Evolutionary conservation across 768 basidiomycete genomes (phyloP).

Genomic region (Podaxis rugospora): DNA sequence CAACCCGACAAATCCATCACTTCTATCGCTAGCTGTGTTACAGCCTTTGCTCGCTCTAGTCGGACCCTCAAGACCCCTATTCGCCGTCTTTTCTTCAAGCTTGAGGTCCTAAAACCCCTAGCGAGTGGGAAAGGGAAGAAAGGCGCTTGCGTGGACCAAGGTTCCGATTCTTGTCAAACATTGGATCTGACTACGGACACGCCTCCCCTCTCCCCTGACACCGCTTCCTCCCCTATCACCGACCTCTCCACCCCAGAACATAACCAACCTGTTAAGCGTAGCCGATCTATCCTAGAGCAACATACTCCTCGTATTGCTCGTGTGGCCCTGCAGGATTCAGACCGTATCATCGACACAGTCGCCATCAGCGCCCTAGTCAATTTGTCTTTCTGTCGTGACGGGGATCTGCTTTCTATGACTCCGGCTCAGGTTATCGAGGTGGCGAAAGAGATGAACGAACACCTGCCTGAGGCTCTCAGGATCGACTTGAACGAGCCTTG

Average conservation of each 20-base stretch:
- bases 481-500: conserved; percentile 35
- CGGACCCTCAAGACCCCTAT: conserved; percentile 24
- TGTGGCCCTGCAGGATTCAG: conserved; percentile 60
- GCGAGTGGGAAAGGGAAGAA: conserved; percentile 22
- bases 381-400: conserved; percentile 70
- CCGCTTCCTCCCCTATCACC: neutral
- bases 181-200: neutral
- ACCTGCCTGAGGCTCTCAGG: conserved; percentile 46
- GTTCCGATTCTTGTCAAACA: neutral
- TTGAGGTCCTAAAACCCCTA: conserved; percentile 27
- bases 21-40: neutral
- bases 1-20: conserved; percentile 1
- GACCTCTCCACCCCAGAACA: neutral
- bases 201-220: conserved; percentile 1
- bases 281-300: neutral
- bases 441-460: conserved; percentile 50
- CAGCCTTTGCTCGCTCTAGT: neutral
- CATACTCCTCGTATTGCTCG: conserved; percentile 15
- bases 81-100: conserved; percentile 37
- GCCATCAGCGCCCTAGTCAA: conserved; percentile 57
- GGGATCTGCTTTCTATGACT: conserved; percentile 64
- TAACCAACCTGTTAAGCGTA: neutral
- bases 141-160: conserved; percentile 15
- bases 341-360: conserved; percentile 46
- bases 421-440: conserved; percentile 48